Conservation (phyloP, 768 basidiomycete genomes). For the Lactarius vividus region DNA sequence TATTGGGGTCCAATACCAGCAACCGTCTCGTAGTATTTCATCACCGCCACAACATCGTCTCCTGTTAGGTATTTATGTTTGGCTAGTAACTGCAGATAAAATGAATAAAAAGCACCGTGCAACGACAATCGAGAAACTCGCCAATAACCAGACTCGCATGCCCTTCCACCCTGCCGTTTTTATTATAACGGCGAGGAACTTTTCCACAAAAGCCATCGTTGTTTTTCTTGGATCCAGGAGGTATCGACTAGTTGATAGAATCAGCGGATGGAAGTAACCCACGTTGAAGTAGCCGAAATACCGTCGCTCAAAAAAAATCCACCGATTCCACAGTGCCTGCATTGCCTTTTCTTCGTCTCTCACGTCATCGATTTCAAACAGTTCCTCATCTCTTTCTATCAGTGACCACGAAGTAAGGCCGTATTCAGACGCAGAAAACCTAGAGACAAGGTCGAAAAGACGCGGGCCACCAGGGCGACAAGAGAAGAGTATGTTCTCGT, state of each 20-base stretch:
- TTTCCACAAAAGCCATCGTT: slow-evolving; percentile 1
- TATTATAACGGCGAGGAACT: slow-evolving; percentile 2
- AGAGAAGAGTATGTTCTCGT: slow-evolving; percentile 47
- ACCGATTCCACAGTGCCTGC: slow-evolving; percentile 72
- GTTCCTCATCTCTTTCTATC: slow-evolving; percentile 70
- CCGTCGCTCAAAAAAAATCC: slow-evolving; percentile 59
- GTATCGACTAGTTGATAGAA: slow-evolving; percentile 6
- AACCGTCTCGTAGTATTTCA: slow-evolving; percentile 13
- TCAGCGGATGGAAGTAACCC: neutral
- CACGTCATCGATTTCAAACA: slow-evolving; percentile 69
- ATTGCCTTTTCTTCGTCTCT: slow-evolving; percentile 77
- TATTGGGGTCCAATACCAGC: neutral
- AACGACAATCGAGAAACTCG: neutral
- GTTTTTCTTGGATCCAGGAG: slow-evolving; percentile 10
- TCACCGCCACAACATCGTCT: slow-evolving; percentile 18
- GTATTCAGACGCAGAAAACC: slow-evolving; percentile 56
- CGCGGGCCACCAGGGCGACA: slow-evolving; percentile 65
- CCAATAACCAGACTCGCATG: slow-evolving; percentile 22
- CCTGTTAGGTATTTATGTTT: slow-evolving; percentile 23
- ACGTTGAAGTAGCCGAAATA: neutral
- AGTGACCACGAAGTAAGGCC: slow-evolving; percentile 70
- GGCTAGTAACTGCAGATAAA: slow-evolving; percentile 14
- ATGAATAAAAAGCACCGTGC: neutral
- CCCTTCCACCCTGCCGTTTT: slow-evolving; percentile 23
- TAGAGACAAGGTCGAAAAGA: slow-evolving; percentile 61